Evolutionary conservation across 108 stramenopile genomes (phyloP), one percentile per base, ranked within the genome.

Genomic region (Aurantiochytrium sp.): DNA sequence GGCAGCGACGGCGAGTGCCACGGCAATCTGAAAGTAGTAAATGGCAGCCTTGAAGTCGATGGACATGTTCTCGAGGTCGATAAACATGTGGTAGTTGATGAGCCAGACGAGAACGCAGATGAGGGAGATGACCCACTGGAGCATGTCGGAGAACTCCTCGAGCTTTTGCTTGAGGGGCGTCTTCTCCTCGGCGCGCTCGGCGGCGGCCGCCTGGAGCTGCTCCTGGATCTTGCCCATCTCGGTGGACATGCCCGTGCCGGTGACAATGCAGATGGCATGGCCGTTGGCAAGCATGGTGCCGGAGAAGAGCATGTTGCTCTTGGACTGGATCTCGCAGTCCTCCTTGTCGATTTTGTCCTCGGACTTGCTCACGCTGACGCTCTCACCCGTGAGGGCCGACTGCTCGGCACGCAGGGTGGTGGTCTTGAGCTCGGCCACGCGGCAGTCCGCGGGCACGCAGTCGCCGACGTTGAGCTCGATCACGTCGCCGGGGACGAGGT

Each of bases 1-100:
- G 18, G 99, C 99, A 2, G 98, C 98, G 44, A 99, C 99, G 21
- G 97, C 98, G 88, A 99, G 93, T 25, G 98, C 97, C 8, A 99
- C 99, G 42, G 98, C 96, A 10, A 98, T 96, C 90, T 98, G 98
- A 90, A 98, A 97, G 92, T 98, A 96, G 89, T 98, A 96, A n/a
- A 99, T 88, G 25, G 96, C 95, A 23, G 95, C 96, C 90, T 96
- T 94, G 90, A 95, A 88, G 88, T 53, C 88, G 72, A 88, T n/a
- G 43, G 90, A 91, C 29, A 92, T 83, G 64, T 90, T 91, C 58
- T 95, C 94, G 53, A 89, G 92, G 92, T 98, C 98, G 16, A 95
- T 91, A 12, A 97, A 93, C 89, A 95, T 94, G 58, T 92, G 73
- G 92, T 97, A 97, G 91, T 97, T 96, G 21, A 98, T 97, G 71